Base-by-base conservation (phyloP, 371 early-diverging fungal species). In the Nematocida parisii region DNA sequence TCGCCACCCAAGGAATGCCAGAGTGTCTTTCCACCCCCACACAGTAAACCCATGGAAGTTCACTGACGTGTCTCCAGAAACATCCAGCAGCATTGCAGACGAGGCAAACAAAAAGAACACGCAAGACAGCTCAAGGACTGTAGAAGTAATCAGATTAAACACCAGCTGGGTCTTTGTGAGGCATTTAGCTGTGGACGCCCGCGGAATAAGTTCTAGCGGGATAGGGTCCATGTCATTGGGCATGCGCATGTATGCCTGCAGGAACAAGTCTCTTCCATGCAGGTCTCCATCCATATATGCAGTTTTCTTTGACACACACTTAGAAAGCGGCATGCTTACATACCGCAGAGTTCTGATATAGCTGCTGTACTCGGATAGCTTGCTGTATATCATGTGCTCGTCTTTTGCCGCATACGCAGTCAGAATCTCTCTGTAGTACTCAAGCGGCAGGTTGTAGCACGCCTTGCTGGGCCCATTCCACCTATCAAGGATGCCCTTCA, bases 31-130 rank as follows among this genome's bases (percentile, higher is more conserved):
- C 45, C 15, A 39, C 0, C 27, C 22, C 64, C 64, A 64, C 44
- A 0, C 15, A 6, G 42, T 6, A 22, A 42, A 45, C 44, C 64
- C 64, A 15, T 64, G 6, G 39, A 64, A 42, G 42, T 45, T 64
- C 44, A 39, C 64, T 13, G 42, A 11, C 6, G 42, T 64, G 44
- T 64, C 45, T 15, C 7, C n/a, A 27, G 27, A 45, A 11, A 64
- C 22, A 22, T 64, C 64, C 64, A 64, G 7, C 2, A 13, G 42
- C 11, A 64, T 7, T 6, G 27, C 18, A 39, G 64, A 39, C 22
- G 44, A 42, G 42, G 42, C 64, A 64, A 64, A 64, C 64, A 64
- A 33, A 27, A 64, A 64, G 42, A 64, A 64, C 64, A 64, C n/a
- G 7, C 22, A 7, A 22, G 64, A 42, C 44, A 64, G 13, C 42